Conservation (phyloP, 257 asterid species). For the Gentiana macrophylla region DNA sequence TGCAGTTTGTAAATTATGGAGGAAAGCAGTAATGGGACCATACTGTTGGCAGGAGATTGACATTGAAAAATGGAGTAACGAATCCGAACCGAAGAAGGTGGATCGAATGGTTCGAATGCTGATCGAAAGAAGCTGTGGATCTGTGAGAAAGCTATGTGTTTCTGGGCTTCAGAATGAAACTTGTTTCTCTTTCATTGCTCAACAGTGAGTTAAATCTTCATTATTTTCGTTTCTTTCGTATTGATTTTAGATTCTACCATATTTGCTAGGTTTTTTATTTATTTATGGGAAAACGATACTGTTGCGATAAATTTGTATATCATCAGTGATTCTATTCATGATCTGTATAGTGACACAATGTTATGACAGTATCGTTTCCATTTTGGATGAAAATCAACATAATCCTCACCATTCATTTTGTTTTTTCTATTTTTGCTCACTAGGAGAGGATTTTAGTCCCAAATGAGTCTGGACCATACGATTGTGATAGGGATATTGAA, state of each 20-base stretch:
- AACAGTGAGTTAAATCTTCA: slow-evolving; percentile 20
- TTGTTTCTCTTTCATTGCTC: slow-evolving; percentile 21
- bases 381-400: too few species aligned
- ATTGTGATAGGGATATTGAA: too few species aligned
- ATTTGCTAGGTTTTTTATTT: neutral
- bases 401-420: too few species aligned
- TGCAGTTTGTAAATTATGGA: slow-evolving; percentile 34
- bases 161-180: slow-evolving; percentile 20
- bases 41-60: slow-evolving; percentile 42
- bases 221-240: neutral
- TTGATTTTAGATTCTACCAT: neutral
- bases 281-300: too few species aligned
- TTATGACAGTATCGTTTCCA: too few species aligned
- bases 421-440: too few species aligned
- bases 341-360: too few species aligned
- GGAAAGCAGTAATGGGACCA: slow-evolving; percentile 25
- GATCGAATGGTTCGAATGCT: slow-evolving; percentile 28
- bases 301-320: too few species aligned
- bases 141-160: slow-evolving; percentile 18
- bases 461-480: too few species aligned
- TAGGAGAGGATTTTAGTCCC: too few species aligned
- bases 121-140: slow-evolving; percentile 23
- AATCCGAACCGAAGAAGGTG: slow-evolving; percentile 6
- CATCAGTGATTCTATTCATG: too few species aligned
- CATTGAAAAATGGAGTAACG: slow-evolving; percentile 33